Conservation (phyloP, 1,139 yeast species). For the Candida sp. region DNA sequence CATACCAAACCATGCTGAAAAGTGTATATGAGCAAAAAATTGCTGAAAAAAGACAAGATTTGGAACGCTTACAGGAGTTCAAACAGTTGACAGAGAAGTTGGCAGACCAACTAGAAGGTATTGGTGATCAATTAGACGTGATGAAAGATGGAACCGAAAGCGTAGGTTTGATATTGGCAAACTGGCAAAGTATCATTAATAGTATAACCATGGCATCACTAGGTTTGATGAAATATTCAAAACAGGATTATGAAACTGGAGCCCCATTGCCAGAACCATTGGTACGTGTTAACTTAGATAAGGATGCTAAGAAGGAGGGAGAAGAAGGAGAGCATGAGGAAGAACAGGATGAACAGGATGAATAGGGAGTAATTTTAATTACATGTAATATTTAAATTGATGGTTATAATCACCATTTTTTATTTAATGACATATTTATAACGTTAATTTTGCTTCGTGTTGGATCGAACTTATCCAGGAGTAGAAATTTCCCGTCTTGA, state of each 20-base stretch:
- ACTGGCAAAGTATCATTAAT: slow-evolving; percentile 68
- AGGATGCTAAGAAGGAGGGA: slow-evolving; percentile 13
- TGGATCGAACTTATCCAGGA: slow-evolving; percentile 24
- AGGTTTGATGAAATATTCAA: slow-evolving; percentile 47
- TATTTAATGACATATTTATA: background rate
- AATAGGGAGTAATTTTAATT: background rate
- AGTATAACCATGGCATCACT: slow-evolving; percentile 68
- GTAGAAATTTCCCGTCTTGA: slow-evolving; percentile 17
- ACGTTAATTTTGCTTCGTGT: background rate
- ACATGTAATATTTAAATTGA: background rate
- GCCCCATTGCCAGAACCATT: slow-evolving; percentile 51
- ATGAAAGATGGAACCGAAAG: slow-evolving; percentile 60
- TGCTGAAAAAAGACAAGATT: slow-evolving; percentile 49
- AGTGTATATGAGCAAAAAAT: slow-evolving; percentile 28
- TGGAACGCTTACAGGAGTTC: slow-evolving; percentile 48
- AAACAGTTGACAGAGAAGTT: slow-evolving; percentile 45
- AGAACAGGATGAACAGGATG: background rate
- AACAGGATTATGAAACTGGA: slow-evolving; percentile 39
- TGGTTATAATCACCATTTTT: background rate
- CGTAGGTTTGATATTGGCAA: slow-evolving; percentile 52
- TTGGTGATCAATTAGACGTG: slow-evolving; percentile 46
- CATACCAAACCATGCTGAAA: slow-evolving; percentile 7
- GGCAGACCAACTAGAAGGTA: slow-evolving; percentile 44
- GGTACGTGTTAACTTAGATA: slow-evolving; percentile 58
- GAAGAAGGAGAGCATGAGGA: background rate